Evolutionary conservation across 2,329 filamentous ascomycete species (phyloP), one percentile per base, ranked within the genome.

Genomic region (Microcyclospora tardicrescens): DNA sequence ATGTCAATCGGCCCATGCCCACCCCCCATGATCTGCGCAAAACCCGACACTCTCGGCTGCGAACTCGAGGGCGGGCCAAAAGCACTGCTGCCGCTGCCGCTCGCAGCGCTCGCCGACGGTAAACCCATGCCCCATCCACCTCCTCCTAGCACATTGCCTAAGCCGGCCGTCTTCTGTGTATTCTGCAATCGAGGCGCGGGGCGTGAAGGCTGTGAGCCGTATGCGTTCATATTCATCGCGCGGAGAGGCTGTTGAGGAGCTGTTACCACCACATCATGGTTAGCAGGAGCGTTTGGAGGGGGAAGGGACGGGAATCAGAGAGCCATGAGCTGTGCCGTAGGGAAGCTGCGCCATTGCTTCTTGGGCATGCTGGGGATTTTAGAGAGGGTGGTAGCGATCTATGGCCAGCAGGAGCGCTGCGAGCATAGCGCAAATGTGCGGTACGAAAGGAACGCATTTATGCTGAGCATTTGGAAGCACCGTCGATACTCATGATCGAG

Each of bases 171-270:
- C 52, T 58, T 58, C 31, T 50, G 46, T 16, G 53, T 51, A 38
- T 56, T 58, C 38, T 55, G 54, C 35, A 58, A 40, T 33, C 53
- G 43, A 35, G 52, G 46, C 16, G 47, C 44, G 28, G 47, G 51
- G 13, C 54, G 52, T 35, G 51, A 35, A 33, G 29, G 46, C 42
- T 53, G 52, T 19, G 51, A 35, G 24, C 67, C 64, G 55, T 74
- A 76, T 55, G 66, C 61, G 41, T 59, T 62, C 52, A 68, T 64
- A 44, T 68, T 65, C 59, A 73, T 68, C 43, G 62, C 63, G 56
- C 69, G 66, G 47, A 73, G 54, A 48, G 65, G 61, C 58, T 71
- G 68, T 45, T 44, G 42, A 37, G 43, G 40, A 32, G 12, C 39
- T 50, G 47, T 34, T n/a, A 24, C 5, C 19, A 24, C 19, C 19